These are phyloP conservation scores for Fraxinus angustifolia DNA, from an alignment of 305 asterid genomes.

Conservation along the genomic window DNA sequence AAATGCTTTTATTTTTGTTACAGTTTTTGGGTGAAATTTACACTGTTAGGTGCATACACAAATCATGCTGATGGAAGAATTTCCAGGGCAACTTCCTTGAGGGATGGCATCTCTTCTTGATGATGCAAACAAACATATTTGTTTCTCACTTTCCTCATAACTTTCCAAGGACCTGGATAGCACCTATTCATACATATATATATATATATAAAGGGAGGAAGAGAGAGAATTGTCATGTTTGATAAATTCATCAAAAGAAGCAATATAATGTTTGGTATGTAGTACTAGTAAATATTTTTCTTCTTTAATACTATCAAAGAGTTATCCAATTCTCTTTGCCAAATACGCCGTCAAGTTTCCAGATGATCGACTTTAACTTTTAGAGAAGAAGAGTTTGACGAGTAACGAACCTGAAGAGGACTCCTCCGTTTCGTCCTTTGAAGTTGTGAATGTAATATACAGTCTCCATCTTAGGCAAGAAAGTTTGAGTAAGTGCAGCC, in stretches of 20 bases:
- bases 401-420: constrained; percentile 64
- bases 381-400: not conserved
- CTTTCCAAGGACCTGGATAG: constrained; percentile 86
- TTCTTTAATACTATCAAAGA: not conserved
- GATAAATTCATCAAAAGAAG: not conserved
- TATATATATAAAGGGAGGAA: not conserved
- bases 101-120: constrained; percentile 77
- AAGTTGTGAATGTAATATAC: constrained; percentile 93
- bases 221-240: not conserved
- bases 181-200: constrained; percentile 34
- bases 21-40: not conserved
- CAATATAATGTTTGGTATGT: not conserved
- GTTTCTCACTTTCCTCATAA: constrained; percentile 56
- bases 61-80: constrained; percentile 68
- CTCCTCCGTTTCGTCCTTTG: constrained; percentile 76
- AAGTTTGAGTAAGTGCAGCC: constrained; percentile 62
- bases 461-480: constrained; percentile 81
- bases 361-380: not conserved
- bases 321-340: not conserved
- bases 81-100: constrained; percentile 81
- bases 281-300: not conserved
- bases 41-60: not conserved
- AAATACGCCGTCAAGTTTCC: not conserved
- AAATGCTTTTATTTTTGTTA: not conserved
- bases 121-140: constrained; percentile 59